phyloP scores from a whole-genome alignment of 257 asterid species.

The Prunella vulgaris region DNA sequence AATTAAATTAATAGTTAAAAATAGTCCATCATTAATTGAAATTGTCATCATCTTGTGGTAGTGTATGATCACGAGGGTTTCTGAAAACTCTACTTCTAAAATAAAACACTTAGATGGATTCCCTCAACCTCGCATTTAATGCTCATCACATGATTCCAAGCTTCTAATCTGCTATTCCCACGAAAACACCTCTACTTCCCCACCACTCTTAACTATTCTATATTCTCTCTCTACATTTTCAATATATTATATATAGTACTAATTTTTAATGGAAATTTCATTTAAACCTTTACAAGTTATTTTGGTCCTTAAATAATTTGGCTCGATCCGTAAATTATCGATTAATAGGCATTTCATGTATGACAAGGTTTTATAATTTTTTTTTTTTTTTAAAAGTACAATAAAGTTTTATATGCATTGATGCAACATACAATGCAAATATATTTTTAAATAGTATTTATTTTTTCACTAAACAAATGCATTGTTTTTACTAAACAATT shows the following conservation, averaged over 20 bases:
- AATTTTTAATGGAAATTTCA: background rate
- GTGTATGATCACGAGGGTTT: conserved; percentile 65
- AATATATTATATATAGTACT: background rate
- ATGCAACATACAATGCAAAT: too few species aligned
- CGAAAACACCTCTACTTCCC: conserved; percentile 57
- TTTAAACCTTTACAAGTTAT: background rate
- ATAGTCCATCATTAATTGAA: conserved; percentile 21
- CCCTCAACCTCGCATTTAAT: conserved; percentile 78
- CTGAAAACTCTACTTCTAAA: conserved; percentile 51
- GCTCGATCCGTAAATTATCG: background rate
- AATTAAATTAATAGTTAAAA: background rate
- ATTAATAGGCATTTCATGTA: too few species aligned
- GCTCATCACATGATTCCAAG: conserved; percentile 94
- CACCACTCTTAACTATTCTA: conserved; percentile 31
- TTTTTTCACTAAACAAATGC: too few species aligned
- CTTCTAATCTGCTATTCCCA: conserved; percentile 74
- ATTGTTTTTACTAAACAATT: too few species aligned
- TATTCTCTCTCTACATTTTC: conserved; percentile 11
- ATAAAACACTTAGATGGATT: conserved; percentile 52
- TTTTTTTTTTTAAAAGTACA: too few species aligned
- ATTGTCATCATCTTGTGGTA: conserved; percentile 35
- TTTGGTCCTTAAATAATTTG: background rate
- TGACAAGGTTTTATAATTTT: too few species aligned
- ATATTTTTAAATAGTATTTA: too few species aligned
- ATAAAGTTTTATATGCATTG: too few species aligned